Conservation (phyloP, 148 eudicot genomes). For the Vaccinium macrocarpon region DNA sequence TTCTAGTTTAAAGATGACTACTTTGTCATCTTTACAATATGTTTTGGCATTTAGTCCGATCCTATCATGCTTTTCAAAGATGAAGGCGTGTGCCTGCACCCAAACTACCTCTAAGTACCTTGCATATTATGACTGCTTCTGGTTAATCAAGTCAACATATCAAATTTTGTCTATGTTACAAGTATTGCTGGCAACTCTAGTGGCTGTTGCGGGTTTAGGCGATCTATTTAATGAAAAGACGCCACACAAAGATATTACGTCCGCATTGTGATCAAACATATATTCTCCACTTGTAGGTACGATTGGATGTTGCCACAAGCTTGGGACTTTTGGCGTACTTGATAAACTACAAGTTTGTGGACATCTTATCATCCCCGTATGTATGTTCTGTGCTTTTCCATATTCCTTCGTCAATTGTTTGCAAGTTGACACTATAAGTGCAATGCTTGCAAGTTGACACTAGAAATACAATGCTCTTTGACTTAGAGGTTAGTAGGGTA, state of each 20-base stretch:
- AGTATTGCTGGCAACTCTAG: not conserved
- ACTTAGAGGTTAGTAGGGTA: not conserved
- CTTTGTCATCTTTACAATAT: not conserved
- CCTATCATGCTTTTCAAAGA: not conserved
- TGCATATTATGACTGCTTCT: not conserved
- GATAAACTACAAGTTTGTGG: constrained; percentile 87
- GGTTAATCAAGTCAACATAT: not conserved
- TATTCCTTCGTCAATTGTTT: constrained; percentile 6
- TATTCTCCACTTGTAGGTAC: constrained; percentile 58
- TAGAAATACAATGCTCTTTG: not conserved
- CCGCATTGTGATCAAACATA: constrained; percentile 5
- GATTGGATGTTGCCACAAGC: constrained; percentile 77
- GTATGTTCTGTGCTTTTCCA: constrained; percentile 29
- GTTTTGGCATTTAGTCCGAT: not conserved
- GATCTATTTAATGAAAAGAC: not conserved
- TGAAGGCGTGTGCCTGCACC: not conserved
- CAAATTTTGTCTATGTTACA: not conserved
- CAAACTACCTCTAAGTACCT: not conserved
- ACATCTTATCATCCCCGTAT: constrained; percentile 79
- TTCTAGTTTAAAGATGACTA: not conserved
- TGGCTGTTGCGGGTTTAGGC: not conserved
- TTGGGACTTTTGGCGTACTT: constrained; percentile 83
- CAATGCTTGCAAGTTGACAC: not conserved
- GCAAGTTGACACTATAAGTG: not conserved
- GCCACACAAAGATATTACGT: not conserved